Conservation (phyloP, 768 basidiomycete genomes). For the Imleria badia region DNA sequence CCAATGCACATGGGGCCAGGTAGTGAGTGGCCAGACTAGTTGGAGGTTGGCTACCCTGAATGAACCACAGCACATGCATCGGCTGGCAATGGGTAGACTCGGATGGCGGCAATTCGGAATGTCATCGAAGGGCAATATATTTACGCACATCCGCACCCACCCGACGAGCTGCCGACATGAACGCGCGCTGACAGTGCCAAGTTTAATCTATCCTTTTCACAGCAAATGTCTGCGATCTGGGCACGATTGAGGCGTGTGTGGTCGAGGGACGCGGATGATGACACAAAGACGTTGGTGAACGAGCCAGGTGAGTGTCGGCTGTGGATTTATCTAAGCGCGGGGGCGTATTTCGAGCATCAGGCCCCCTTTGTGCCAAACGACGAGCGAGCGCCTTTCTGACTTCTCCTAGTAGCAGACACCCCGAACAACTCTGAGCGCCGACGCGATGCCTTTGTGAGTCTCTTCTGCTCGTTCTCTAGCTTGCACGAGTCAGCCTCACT, state of each 20-base stretch:
- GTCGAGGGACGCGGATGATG: neutral
- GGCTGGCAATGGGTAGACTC: too few relatives aligned
- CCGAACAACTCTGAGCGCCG: constrained; percentile 26
- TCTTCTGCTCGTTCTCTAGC: neutral
- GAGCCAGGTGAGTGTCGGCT: constrained; percentile 10
- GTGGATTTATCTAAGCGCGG: neutral
- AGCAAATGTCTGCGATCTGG: constrained; percentile 16
- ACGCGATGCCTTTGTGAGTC: constrained; percentile 53
- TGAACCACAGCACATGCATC: too few relatives aligned
- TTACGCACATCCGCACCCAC: too few relatives aligned
- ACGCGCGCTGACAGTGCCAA: neutral
- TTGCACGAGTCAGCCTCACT: neutral
- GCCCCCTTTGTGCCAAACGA: too few relatives aligned
- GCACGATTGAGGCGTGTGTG: constrained; percentile 8
- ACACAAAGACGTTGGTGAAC: constrained; percentile 8
- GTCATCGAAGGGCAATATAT: too few relatives aligned
- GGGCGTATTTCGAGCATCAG: neutral
- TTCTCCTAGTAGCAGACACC: constrained; percentile 12
- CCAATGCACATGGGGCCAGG: too few relatives aligned
- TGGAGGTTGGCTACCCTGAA: too few relatives aligned
- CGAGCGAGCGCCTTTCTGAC: neutral
- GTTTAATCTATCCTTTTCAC: constrained; percentile 2
- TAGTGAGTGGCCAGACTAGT: too few relatives aligned
- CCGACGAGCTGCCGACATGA: too few relatives aligned
- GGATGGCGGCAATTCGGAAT: too few relatives aligned